Evolutionary conservation across 192 early-diverging fungal species (phyloP), one percentile per base, ranked within the genome.

Genomic region (Coemansia aciculifera): DNA sequence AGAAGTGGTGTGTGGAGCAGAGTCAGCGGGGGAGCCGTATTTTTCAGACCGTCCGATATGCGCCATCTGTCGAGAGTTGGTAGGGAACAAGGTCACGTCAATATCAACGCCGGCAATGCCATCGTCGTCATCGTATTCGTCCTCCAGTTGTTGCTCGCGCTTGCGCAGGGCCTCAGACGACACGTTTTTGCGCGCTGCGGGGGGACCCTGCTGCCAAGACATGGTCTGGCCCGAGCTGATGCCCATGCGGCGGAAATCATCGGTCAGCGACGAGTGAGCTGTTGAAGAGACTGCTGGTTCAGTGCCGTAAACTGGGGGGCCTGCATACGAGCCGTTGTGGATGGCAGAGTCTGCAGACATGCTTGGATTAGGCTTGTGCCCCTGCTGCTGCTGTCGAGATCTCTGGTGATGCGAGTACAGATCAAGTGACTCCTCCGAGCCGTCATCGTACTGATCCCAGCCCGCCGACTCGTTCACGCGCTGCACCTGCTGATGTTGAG

Each of bases 51-150:
- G 79, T 36, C 72, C 66, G 23, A 75, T 73, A 39, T 67, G 59
- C n/a, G 67, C 54, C 15, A 81, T 65, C 64, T 81, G 79, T 13
- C 56, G 37, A 24, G 64, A 48, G 39, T 62, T 75, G 19, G 69
- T 38, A 36, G 78, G 78, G 42, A 81, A 81, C 51, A 81, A 59
- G 5, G 70, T 69, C 46, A 61, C 46, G 24, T 81, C 78, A 15
- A 81, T 63, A 32, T 73, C 78, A 27, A 19, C 62, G 59, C 67
- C 71, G 7, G 73, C 38, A 29, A 42, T 67, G 44, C 78, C 78
- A 44, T 81, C 78, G 60, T 76, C 74, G 1, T 73, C 65, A 67
- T 81, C 79, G 63, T 81, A 81, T 21, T 57, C 79, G 51, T 73
- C 57, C 24, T 81, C 79, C 15, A 75, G 67, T 21, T 59, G 61